Evolutionary conservation across 2,329 filamentous ascomycete species (phyloP).

Genomic region (Orbilia ellipsospora): DNA sequence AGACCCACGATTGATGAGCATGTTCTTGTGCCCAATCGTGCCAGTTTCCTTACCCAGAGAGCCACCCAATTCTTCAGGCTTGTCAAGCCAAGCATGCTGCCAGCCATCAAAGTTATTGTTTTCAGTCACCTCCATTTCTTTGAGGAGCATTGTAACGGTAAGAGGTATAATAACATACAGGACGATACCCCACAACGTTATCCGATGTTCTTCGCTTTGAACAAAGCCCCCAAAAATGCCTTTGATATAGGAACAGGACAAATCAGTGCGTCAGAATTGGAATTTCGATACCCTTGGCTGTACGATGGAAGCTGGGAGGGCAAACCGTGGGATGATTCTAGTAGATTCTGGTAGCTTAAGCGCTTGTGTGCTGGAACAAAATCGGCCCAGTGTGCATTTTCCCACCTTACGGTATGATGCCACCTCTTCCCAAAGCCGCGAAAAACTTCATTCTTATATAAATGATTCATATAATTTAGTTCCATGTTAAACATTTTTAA

Average conservation of each 20-base stretch:
- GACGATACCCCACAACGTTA: neutral
- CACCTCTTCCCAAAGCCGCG: no score
- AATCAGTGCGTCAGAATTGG: conserved; percentile 26
- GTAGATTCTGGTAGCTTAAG: conserved; percentile 29
- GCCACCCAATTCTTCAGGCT: conserved; percentile 16
- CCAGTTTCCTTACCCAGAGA: conserved; percentile 1
- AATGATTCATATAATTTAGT: no score
- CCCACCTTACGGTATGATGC: no score
- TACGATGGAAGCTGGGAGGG: conserved; percentile 43
- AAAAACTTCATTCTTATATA: no score
- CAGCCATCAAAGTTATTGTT: conserved; percentile 30
- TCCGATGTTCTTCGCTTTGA: conserved; percentile 6
- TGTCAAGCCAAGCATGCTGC: conserved; percentile 9
- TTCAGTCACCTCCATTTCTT: conserved; percentile 25
- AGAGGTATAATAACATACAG: conserved; percentile 10
- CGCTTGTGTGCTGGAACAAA: no score
- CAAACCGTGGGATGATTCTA: conserved; percentile 30
- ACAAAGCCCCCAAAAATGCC: neutral
- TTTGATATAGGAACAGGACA: conserved; percentile 10
- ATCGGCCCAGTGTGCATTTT: no score
- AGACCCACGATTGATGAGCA: no score
- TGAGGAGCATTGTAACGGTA: conserved; percentile 19
- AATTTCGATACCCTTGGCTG: conserved; percentile 25
- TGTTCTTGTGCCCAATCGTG: neutral
- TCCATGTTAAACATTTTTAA: no score